Evolutionary conservation across 2,329 filamentous ascomycete genomes (phyloP).

Genomic region (Macrophomina phaseolina): DNA sequence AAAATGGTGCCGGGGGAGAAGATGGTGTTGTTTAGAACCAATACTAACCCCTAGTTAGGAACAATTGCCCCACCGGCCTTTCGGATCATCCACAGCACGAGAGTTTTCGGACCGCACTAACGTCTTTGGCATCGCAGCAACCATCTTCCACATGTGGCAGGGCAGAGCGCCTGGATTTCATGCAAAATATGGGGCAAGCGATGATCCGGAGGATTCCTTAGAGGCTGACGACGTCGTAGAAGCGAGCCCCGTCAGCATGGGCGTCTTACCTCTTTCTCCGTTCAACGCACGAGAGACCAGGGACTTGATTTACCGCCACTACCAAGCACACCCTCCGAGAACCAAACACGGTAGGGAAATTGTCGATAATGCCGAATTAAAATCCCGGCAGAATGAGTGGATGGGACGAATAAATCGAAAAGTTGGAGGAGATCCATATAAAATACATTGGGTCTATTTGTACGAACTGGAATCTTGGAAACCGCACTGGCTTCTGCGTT

Average conservation of each 20-base stretch:
- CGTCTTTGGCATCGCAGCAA: neutral
- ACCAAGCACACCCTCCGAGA: neutral
- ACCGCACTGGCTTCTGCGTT: slow-evolving; percentile 1
- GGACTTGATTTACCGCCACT: too few relatives aligned
- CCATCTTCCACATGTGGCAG: neutral
- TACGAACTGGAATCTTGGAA: slow-evolving; percentile 6
- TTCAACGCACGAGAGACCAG: too few relatives aligned
- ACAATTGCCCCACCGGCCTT: neutral
- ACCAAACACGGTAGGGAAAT: neutral
- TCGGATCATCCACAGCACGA: neutral
- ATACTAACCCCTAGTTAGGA: neutral
- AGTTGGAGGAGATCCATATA: too few relatives aligned
- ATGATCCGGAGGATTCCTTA: neutral
- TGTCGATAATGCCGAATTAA: too few relatives aligned
- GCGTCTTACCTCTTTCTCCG: neutral
- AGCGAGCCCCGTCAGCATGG: neutral
- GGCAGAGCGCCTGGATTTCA: neutral
- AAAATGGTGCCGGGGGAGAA: too few relatives aligned
- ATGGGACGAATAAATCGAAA: too few relatives aligned
- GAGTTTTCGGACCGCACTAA: slow-evolving; percentile 14
- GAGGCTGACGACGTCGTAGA: neutral
- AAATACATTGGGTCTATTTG: neutral
- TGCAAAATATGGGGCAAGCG: too few relatives aligned
- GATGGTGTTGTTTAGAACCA: too few relatives aligned
- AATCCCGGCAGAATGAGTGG: too few relatives aligned